phyloP scores from a whole-genome alignment of 2,329 filamentous ascomycete species.

The Ophiostoma angusticollis region DNA sequence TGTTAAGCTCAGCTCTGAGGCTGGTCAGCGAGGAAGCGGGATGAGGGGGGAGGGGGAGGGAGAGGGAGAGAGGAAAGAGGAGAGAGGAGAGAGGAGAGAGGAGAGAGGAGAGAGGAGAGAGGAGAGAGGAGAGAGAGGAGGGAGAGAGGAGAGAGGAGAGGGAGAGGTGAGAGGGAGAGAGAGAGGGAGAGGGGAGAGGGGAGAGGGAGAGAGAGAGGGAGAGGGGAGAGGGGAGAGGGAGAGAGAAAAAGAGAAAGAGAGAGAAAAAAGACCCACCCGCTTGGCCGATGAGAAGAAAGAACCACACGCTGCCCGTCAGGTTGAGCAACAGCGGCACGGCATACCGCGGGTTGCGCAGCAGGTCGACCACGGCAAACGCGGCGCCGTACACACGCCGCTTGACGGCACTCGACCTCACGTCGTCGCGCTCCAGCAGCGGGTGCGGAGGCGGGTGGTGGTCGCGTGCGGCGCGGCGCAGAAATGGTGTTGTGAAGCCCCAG shows the following conservation, averaged over 20 bases:
- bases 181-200: constrained; percentile 6
- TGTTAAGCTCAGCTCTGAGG: constrained; percentile 72
- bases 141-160: constrained; percentile 6
- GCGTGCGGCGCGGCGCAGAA: constrained; percentile 77
- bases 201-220: background rate
- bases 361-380: constrained; percentile 63
- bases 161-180: background rate
- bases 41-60: constrained; percentile 1
- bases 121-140: background rate
- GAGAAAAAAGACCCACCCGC: constrained; percentile 50
- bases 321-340: constrained; percentile 76
- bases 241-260: background rate
- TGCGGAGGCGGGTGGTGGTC: constrained; percentile 55
- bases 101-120: background rate
- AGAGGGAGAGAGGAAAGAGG: constrained; percentile 4
- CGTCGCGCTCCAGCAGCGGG: constrained; percentile 36
- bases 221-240: background rate
- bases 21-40: background rate
- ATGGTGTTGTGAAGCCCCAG: constrained; percentile 86
- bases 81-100: background rate
- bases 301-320: constrained; percentile 89
- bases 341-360: constrained; percentile 71
- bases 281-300: constrained; percentile 85
- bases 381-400: constrained; percentile 49
- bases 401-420: constrained; percentile 45